phyloP scores from a whole-genome alignment of 1,284 basidiomycete genomes.

The Sphagnurus paluster region DNA sequence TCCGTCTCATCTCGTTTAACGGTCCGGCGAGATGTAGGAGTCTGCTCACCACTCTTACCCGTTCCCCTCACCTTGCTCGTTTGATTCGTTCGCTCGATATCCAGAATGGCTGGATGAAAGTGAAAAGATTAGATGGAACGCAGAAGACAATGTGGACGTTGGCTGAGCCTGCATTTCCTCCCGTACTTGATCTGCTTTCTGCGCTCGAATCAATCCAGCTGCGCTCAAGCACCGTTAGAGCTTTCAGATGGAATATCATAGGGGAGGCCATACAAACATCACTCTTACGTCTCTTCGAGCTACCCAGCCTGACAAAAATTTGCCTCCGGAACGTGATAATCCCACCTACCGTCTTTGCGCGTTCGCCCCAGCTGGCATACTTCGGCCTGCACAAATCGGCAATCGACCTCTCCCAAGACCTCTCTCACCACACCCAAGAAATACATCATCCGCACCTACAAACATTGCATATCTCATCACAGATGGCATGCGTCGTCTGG shows the following conservation, averaged over 20 bases:
- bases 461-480: not conserved
- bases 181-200: slow-evolving; percentile 7
- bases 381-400: not conserved
- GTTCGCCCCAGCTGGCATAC: not conserved
- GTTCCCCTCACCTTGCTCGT: slow-evolving; percentile 3
- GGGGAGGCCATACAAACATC: slow-evolving; percentile 1
- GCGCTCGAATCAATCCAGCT: slow-evolving; percentile 4
- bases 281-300: slow-evolving; percentile 7
- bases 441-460: slow-evolving; percentile 1
- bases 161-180: slow-evolving; percentile 5
- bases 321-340: slow-evolving; percentile 3
- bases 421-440: not conserved
- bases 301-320: slow-evolving; percentile 3
- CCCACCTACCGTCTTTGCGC: slow-evolving; percentile 2
- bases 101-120: slow-evolving; percentile 2
- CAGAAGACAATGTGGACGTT: slow-evolving; percentile 2
- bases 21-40: not conserved
- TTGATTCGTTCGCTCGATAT: slow-evolving; percentile 4
- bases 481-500: not conserved
- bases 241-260: slow-evolving; percentile 1
- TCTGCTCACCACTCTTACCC: not conserved
- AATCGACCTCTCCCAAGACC: not conserved
- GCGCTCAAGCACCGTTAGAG: not conserved
- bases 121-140: not conserved
- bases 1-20: slow-evolving; percentile 2